Evolutionary conservation across 495 filamentous ascomycete genomes (phyloP).

Genomic region (Penicillium cinerascens): DNA sequence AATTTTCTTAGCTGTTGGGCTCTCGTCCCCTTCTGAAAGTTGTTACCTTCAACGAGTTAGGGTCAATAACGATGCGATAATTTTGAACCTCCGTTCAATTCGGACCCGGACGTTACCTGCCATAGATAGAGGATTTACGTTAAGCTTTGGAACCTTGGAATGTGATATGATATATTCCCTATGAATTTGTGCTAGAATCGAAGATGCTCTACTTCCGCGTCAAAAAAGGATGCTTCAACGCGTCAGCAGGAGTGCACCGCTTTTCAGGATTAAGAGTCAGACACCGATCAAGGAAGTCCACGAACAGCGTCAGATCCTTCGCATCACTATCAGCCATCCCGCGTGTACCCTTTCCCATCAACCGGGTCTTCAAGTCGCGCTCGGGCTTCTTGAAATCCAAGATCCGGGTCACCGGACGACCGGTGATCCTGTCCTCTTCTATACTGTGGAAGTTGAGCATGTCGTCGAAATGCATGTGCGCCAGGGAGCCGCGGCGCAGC

Average conservation of each 20-base stretch:
- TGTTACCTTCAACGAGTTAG: too few relatives aligned
- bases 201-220: conserved; percentile 21
- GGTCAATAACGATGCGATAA: too few relatives aligned
- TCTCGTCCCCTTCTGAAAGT: too few relatives aligned
- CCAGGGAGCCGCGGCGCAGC: conserved; percentile 71
- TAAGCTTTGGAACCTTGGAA: too few relatives aligned
- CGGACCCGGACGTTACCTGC: too few relatives aligned
- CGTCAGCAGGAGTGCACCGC: conserved; percentile 79
- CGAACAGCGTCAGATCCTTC: conserved; percentile 75
- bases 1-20: too few relatives aligned
- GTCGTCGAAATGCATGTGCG: conserved; percentile 79
- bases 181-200: not conserved
- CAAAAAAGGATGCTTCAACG: conserved; percentile 84
- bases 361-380: conserved; percentile 72
- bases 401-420: conserved; percentile 68
- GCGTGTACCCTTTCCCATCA: conserved; percentile 68
- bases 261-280: conserved; percentile 91
- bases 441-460: conserved; percentile 80
- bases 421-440: conserved; percentile 80
- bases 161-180: not conserved
- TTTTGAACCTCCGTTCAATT: too few relatives aligned
- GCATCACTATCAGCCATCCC: conserved; percentile 67
- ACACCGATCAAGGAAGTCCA: conserved; percentile 83
- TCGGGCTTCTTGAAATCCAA: conserved; percentile 75
- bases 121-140: too few relatives aligned